Percentiles rank a stretch among this genome's conserved stretches.
These are phyloP conservation scores for Elaeis guineensis DNA, from an alignment of 176 grass and related monocot genomes.

Conservation along the genomic window DNA sequence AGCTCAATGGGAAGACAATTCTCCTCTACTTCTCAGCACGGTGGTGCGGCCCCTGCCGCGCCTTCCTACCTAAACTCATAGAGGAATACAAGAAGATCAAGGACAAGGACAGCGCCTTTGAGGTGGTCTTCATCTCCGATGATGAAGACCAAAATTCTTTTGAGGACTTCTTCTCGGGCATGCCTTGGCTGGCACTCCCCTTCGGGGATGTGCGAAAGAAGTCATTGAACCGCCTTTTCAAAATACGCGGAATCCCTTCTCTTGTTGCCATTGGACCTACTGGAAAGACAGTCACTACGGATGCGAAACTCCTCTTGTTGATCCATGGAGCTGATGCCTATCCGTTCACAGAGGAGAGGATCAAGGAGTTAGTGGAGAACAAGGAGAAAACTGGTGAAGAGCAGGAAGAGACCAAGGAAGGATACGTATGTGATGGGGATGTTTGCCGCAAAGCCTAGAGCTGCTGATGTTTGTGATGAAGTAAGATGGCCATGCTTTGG, in stretches of 20 bases:
- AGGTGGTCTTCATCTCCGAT: constrained; percentile 72
- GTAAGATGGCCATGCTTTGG: no score
- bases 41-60: constrained; percentile 58
- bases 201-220: constrained; percentile 53
- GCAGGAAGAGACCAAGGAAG: background rate
- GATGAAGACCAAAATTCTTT: constrained; percentile 59
- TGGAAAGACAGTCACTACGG: constrained; percentile 44
- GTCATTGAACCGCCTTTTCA: constrained; percentile 33
- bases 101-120: constrained; percentile 54
- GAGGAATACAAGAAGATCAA: constrained; percentile 69
- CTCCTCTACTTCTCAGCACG: constrained; percentile 82
- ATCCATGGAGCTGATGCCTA: constrained; percentile 52
- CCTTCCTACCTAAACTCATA: constrained; percentile 62
- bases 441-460: background rate
- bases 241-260: constrained; percentile 42
- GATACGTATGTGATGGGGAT: constrained; percentile 2
- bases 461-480: no score
- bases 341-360: constrained; percentile 60
- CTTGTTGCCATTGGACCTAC: constrained; percentile 64
- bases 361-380: constrained; percentile 24
- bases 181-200: constrained; percentile 82
- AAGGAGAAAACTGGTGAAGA: constrained; percentile 19
- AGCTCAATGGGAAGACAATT: constrained; percentile 76
- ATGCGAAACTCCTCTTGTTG: constrained; percentile 31
- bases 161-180: constrained; percentile 49